Base-by-base conservation (phyloP, 225 moss, liverwort and hornwort species). In the Marchantia paleacea region DNA sequence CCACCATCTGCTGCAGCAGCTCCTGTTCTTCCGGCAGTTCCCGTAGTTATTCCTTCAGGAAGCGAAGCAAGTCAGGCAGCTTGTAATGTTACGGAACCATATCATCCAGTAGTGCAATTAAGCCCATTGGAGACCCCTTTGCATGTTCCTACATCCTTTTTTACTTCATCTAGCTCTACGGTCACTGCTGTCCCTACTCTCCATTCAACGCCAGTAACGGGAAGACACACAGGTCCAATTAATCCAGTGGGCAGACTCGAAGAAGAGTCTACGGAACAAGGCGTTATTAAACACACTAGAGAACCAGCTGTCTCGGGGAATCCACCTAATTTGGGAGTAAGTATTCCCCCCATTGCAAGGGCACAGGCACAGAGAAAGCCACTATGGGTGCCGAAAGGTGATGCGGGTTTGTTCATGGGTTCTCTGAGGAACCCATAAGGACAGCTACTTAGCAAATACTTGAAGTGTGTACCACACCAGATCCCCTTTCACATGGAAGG, bases 331-430 rank as follows among this genome's bases (percentile, higher is more conserved):
- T 11, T 20, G 0, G 54, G 54, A 55, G 74, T 14, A 7, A 28
- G 2, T 6, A 0, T 29, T 52, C 54, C 52, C 12, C 54, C 75
- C 55, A 8, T 72, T 18, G 49, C 68, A 50, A 81, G 73, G 77
- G 76, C 71, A 12, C 55, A 75, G 52, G 47, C 52, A 52, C 79
- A 82, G 26, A 76, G 80, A 63, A 85, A 85, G 71, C 80, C 85
- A 15, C 50, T 82, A 64, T 85, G 85, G 85, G 29, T 80, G 52
- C 85, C 85, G 4, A 80, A 76, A 73, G 85, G 85, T 77, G 85
- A 85, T 80, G 85, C 85, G 26, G 85, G 82, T 50, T 73, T 85
- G 58, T 63, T 85, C 11, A 85, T 85, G 85, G 76, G 82, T 11
- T 24, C 74, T 7, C 15, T 55, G 26, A 54, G 52, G 28, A 55